Conservation (phyloP, 345 rosid genomes). For the Angophora floribunda region DNA sequence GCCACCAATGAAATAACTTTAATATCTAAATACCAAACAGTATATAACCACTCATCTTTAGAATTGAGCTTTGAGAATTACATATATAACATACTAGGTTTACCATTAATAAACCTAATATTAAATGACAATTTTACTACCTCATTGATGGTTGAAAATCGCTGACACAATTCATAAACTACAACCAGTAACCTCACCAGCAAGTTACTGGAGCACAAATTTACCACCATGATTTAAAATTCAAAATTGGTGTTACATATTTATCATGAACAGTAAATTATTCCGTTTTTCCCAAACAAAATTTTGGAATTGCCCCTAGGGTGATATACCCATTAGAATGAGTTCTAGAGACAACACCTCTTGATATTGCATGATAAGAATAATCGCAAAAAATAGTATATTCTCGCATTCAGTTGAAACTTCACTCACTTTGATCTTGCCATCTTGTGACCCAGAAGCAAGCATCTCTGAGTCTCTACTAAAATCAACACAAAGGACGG, state of each 20-base stretch:
- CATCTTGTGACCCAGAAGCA: constrained; percentile 95
- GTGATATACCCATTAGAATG: neutral
- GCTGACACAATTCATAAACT: neutral
- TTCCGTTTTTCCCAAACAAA: neutral
- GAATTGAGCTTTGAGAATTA: neutral
- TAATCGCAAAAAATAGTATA: neutral
- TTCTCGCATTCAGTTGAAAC: neutral
- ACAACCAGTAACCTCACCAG: neutral
- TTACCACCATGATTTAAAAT: neutral
- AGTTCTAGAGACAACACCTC: neutral
- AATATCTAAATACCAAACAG: neutral
- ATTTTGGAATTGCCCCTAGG: neutral
- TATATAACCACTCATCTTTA: neutral
- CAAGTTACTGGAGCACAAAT: neutral
- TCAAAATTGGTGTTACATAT: neutral
- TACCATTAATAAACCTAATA: neutral
- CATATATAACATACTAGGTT: neutral
- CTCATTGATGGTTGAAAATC: neutral
- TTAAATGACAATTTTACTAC: neutral
- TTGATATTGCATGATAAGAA: neutral
- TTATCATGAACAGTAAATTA: neutral
- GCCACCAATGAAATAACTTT: neutral
- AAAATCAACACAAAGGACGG: constrained; percentile 92
- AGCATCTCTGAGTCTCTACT: constrained; percentile 98
- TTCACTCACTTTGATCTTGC: constrained; percentile 77